phyloP scores from a whole-genome alignment of 768 basidiomycete genomes.

The Grammothele lineata region DNA sequence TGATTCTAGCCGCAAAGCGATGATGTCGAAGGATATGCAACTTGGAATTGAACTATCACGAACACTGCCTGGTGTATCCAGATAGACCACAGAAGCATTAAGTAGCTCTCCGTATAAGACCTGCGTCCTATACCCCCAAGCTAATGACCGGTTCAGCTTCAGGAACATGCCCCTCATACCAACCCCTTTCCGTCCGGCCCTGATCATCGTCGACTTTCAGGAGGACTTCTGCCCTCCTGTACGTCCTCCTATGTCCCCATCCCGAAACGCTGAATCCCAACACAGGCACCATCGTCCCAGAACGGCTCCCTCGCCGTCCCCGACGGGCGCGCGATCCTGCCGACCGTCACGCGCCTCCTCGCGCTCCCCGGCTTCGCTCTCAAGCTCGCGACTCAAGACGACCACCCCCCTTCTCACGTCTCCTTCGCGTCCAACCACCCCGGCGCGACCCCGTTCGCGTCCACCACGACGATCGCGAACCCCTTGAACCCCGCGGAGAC shows the following conservation, averaged over 20 bases:
- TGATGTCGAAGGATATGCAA: too few relatives aligned
- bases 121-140: too few relatives aligned
- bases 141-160: too few relatives aligned
- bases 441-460: slow-evolving; percentile 34
- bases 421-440: slow-evolving; percentile 62
- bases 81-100: too few relatives aligned
- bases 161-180: too few relatives aligned
- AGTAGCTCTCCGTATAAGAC: too few relatives aligned
- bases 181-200: slow-evolving; percentile 41
- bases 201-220: slow-evolving; percentile 77
- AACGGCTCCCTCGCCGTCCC: slow-evolving; percentile 69
- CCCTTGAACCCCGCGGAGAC: slow-evolving; percentile 28
- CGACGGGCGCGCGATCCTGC: slow-evolving; percentile 54
- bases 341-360: slow-evolving; percentile 54
- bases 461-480: slow-evolving; percentile 36
- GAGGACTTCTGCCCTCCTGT: slow-evolving; percentile 66
- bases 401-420: slow-evolving; percentile 59
- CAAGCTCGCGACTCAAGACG: slow-evolving; percentile 54
- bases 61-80: too few relatives aligned
- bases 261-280: background rate
- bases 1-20: too few relatives aligned
- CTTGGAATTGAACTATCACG: too few relatives aligned
- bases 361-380: slow-evolving; percentile 43
- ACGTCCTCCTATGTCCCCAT: background rate
- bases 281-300: slow-evolving; percentile 6